phyloP scores from a whole-genome alignment of 352 stramenopile species.

The Phytophthora pseudosyringae region DNA sequence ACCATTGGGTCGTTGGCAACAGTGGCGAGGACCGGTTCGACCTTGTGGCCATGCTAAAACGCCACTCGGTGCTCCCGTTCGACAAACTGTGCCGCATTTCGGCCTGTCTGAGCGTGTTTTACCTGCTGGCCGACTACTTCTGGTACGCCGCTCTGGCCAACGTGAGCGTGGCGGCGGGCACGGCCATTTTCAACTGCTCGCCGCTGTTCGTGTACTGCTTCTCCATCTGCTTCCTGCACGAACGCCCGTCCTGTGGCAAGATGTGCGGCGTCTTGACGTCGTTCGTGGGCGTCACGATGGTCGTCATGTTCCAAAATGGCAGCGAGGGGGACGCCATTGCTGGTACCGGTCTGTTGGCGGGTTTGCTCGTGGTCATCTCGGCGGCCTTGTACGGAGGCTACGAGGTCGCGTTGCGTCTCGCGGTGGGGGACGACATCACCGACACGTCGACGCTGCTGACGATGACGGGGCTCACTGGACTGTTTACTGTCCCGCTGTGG shows the following conservation, averaged over 20 bases:
- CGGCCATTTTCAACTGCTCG: slow-evolving; percentile 64
- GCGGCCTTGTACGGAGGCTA: slow-evolving; percentile 58
- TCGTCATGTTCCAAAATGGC: slow-evolving; percentile 51
- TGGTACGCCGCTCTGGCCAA: slow-evolving; percentile 57
- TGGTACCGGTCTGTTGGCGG: slow-evolving; percentile 42
- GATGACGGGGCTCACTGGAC: slow-evolving; percentile 50
- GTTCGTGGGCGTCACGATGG: slow-evolving; percentile 53
- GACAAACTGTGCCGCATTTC: slow-evolving; percentile 41
- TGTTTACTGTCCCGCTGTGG: slow-evolving; percentile 63
- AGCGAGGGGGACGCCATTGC: slow-evolving; percentile 32
- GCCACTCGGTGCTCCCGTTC: slow-evolving; percentile 46
- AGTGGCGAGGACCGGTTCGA: slow-evolving; percentile 18
- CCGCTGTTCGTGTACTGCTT: slow-evolving; percentile 76
- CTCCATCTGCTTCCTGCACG: slow-evolving; percentile 62
- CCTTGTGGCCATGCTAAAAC: slow-evolving; percentile 30
- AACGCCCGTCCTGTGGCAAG: slow-evolving; percentile 45
- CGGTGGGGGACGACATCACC: slow-evolving; percentile 43
- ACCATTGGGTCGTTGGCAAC: slow-evolving; percentile 35
- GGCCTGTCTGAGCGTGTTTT: slow-evolving; percentile 50
- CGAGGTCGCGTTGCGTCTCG: slow-evolving; percentile 52
- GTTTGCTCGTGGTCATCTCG: slow-evolving; percentile 56
- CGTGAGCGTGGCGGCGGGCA: slow-evolving; percentile 54
- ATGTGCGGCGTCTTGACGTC: slow-evolving; percentile 51
- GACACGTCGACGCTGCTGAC: slow-evolving; percentile 58
- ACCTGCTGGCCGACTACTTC: slow-evolving; percentile 61